Conservation (phyloP, 805 yeast genomes). For the Pichia thaimueangensis region DNA sequence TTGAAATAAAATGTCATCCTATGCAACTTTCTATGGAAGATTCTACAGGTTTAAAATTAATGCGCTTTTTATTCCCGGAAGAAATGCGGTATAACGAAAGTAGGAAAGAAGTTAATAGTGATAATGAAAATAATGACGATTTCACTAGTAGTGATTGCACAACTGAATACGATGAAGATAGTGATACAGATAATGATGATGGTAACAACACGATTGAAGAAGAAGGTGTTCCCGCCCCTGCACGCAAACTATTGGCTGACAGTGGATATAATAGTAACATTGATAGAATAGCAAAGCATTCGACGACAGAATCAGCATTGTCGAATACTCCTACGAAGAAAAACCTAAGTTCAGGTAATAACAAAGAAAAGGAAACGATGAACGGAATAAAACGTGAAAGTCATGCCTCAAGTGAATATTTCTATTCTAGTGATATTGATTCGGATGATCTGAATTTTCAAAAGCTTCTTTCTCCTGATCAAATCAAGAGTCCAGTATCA, state of each 20-base stretch:
- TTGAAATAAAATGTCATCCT: slow-evolving; percentile 58
- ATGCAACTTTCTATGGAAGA: slow-evolving; percentile 69
- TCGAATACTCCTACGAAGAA: too few species aligned
- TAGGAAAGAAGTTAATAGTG: slow-evolving; percentile 1
- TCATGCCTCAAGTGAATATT: background rate
- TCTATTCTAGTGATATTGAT: background rate
- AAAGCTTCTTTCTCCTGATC: too few species aligned
- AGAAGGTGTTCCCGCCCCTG: background rate
- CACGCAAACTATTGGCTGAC: background rate
- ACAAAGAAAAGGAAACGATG: background rate
- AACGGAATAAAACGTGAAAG: background rate
- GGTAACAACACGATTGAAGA: background rate
- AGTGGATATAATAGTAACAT: background rate
- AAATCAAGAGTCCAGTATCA: background rate
- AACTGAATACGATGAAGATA: background rate
- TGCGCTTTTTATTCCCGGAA: slow-evolving; percentile 65
- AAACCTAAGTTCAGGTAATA: background rate
- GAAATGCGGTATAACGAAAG: slow-evolving; percentile 3
- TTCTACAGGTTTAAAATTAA: slow-evolving; percentile 52
- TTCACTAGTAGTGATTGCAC: background rate
- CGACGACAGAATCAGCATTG: background rate
- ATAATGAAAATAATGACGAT: background rate
- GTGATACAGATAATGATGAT: background rate
- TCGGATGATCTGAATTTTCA: background rate
- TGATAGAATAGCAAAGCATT: background rate